Evolutionary conservation across 1,139 yeast genomes (phyloP).

Genomic region (Diutina siamensis): DNA sequence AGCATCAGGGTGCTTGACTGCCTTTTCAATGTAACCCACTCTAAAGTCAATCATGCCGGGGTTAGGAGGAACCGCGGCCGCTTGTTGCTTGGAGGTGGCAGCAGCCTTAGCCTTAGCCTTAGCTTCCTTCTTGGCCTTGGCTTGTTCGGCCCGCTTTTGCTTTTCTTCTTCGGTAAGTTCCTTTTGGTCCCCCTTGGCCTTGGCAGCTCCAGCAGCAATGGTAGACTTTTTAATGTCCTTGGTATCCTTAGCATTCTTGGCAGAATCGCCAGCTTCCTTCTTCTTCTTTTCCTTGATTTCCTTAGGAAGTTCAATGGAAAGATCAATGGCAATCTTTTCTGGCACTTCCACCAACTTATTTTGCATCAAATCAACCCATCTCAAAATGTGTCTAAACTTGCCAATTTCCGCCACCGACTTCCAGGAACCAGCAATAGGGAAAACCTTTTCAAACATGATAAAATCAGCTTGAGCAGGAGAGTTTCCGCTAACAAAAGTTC

Average conservation of each 20-base stretch:
- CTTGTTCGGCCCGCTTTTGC: slow-evolving; percentile 43
- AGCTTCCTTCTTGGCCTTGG: slow-evolving; percentile 65
- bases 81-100: slow-evolving; percentile 34
- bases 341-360: slow-evolving; percentile 46
- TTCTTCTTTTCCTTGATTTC: slow-evolving; percentile 36
- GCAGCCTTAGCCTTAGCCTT: slow-evolving; percentile 41
- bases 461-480: slow-evolving; percentile 59
- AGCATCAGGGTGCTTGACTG: slow-evolving; percentile 95
- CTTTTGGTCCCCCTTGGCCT: slow-evolving; percentile 17
- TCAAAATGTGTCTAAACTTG: slow-evolving; percentile 63
- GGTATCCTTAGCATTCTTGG: slow-evolving; percentile 7
- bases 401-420: slow-evolving; percentile 35
- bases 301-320: slow-evolving; percentile 51
- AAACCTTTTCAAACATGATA: slow-evolving; percentile 50
- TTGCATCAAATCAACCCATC: slow-evolving; percentile 89
- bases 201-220: slow-evolving; percentile 14
- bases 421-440: slow-evolving; percentile 50
- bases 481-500: slow-evolving; percentile 61
- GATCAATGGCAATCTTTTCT: slow-evolving; percentile 44
- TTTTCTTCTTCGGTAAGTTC: slow-evolving; percentile 48
- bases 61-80: slow-evolving; percentile 49
- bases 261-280: slow-evolving; percentile 22
- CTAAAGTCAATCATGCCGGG: slow-evolving; percentile 87
- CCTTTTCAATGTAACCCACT: slow-evolving; percentile 95
- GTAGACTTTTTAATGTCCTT: slow-evolving; percentile 8